A percentile compares a stretch with the other conserved stretches of the same genome.
Conservation (phyloP, 352 stramenopile species). For the Globisporangium echinulatum region DNA sequence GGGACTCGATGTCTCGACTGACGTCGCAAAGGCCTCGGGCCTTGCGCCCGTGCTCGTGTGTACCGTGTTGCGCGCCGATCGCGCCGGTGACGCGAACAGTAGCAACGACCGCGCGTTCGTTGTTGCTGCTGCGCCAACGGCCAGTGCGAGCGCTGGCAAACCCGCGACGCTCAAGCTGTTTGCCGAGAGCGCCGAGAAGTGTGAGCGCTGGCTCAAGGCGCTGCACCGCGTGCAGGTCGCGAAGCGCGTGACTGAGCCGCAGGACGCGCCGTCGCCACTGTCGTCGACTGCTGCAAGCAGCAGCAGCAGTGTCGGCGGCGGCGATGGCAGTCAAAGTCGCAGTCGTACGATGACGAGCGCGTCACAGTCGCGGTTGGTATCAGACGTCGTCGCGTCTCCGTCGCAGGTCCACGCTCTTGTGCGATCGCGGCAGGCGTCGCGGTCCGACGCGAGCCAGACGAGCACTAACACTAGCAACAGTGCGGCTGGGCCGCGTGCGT, state of each 20-base stretch:
- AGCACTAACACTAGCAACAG: conserved; percentile 11
- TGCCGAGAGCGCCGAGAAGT: conserved; percentile 32
- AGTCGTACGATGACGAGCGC: too few relatives aligned
- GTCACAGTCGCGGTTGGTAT: too few relatives aligned
- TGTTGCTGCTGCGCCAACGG: conserved; percentile 18
- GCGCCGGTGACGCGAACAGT: conserved; percentile 11
- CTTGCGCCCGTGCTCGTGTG: conserved; percentile 36
- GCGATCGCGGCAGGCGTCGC: conserved; percentile 15
- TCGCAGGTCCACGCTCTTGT: conserved; percentile 21
- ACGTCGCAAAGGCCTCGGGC: conserved; percentile 16
- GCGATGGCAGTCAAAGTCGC: neutral
- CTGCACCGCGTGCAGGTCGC: conserved; percentile 55
- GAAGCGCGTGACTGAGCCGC: conserved; percentile 14
- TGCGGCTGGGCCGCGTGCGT: conserved; percentile 17
- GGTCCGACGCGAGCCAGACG: conserved; percentile 21
- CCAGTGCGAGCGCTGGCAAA: conserved; percentile 31
- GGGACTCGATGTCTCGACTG: conserved; percentile 24
- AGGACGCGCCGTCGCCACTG: conserved; percentile 11
- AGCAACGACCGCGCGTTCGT: conserved; percentile 34
- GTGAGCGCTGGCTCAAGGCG: conserved; percentile 43
- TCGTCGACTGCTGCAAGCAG: conserved; percentile 5
- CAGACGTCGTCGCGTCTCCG: conserved; percentile 9
- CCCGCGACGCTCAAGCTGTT: conserved; percentile 35
- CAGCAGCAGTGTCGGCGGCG: neutral
- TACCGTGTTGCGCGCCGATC: conserved; percentile 46